Percentiles rank a stretch among this genome's conserved stretches.
These are phyloP conservation scores for Amaranthus tricolor DNA, from an alignment of 179 eudicot genomes.

Conservation along the genomic window DNA sequence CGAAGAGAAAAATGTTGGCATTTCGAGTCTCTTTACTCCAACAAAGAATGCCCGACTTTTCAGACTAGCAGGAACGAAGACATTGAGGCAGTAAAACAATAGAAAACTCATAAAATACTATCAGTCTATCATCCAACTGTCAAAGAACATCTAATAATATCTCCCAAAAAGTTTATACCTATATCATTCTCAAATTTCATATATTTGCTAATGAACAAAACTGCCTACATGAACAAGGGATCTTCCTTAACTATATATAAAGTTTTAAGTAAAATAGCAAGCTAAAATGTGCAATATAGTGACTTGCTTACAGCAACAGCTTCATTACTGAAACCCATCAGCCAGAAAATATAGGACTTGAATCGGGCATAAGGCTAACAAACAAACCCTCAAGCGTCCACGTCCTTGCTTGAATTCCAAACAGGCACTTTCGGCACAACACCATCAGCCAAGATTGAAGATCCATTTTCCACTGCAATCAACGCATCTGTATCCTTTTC, in stretches of 20 bases:
- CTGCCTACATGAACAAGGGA: slow-evolving; percentile 10
- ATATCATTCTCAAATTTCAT: slow-evolving; percentile 14
- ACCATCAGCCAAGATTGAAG: slow-evolving; percentile 25
- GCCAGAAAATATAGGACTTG: slow-evolving; percentile 3
- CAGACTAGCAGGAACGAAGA: background rate
- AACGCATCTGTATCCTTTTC: slow-evolving; percentile 53
- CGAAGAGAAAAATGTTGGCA: too few relatives aligned
- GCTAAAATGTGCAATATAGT: slow-evolving; percentile 19
- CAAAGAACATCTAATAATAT: background rate
- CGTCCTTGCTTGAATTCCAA: slow-evolving; percentile 46
- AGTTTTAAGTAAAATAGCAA: background rate
- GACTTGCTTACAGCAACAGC: slow-evolving; percentile 29
- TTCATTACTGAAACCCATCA: slow-evolving; percentile 29
- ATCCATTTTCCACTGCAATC: slow-evolving; percentile 44
- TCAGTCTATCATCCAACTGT: background rate
- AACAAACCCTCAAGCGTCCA: slow-evolving; percentile 33
- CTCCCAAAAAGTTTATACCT: slow-evolving; percentile 1
- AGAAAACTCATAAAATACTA: background rate
- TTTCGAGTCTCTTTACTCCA: too few relatives aligned
- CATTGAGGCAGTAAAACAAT: background rate
- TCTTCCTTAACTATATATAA: background rate
- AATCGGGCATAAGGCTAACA: background rate
- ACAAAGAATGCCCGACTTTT: too few relatives aligned
- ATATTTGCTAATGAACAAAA: slow-evolving; percentile 1
- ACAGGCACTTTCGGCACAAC: slow-evolving; percentile 32